These are phyloP conservation scores for Cornus kousa DNA, from an alignment of 148 eudicot species.

Conservation along the genomic window DNA sequence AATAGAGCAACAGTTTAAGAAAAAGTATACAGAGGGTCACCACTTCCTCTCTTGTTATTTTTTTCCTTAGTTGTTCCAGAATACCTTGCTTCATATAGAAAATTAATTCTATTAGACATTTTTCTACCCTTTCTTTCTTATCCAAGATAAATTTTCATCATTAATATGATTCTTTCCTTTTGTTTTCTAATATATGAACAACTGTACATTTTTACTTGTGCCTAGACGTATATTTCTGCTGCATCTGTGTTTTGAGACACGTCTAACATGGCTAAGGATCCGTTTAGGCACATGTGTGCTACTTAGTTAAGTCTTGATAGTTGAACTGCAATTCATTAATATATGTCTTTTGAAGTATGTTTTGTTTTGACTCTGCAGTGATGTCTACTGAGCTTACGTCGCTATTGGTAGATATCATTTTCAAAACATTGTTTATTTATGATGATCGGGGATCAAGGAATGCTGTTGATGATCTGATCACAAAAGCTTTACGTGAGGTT, in stretches of 20 bases:
- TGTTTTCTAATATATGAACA: not conserved
- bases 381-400: slow-evolving; percentile 67
- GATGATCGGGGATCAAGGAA: slow-evolving; percentile 84
- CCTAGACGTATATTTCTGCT: not conserved
- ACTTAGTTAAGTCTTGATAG: too few relatives aligned
- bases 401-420: slow-evolving; percentile 66
- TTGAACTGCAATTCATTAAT: not conserved
- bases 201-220: not conserved
- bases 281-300: not conserved
- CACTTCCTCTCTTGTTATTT: too few relatives aligned
- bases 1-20: too few relatives aligned
- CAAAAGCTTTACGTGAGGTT: slow-evolving; percentile 55
- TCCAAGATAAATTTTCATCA: too few relatives aligned
- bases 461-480: slow-evolving; percentile 77
- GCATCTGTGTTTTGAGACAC: not conserved
- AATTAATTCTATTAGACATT: too few relatives aligned
- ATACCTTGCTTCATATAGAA: too few relatives aligned
- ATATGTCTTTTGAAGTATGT: not conserved
- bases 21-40: too few relatives aligned
- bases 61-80: too few relatives aligned
- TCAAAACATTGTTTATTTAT: slow-evolving; percentile 65
- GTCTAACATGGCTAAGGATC: too few relatives aligned
- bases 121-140: too few relatives aligned
- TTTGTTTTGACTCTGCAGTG: slow-evolving; percentile 37
- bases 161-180: too few relatives aligned